Evolutionary conservation across 2,329 filamentous ascomycete species (phyloP).

Genomic region (Ceratocystis papillata): DNA sequence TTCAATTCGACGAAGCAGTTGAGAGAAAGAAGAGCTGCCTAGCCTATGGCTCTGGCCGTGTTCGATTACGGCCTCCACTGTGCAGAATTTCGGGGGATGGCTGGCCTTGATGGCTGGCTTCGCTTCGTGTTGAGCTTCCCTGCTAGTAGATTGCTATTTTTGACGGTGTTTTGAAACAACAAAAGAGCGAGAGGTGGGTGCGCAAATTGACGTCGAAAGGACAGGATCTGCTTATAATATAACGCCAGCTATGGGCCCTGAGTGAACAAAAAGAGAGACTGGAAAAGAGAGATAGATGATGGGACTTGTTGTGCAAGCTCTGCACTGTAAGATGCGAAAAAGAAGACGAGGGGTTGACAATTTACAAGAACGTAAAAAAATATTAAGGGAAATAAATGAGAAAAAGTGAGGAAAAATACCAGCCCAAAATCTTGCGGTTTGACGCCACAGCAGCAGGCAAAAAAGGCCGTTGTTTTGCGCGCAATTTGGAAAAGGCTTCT

Average conservation of each 20-base stretch:
- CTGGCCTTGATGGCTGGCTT: background rate
- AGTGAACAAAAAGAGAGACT: background rate
- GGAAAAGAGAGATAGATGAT: background rate
- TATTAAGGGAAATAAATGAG: background rate
- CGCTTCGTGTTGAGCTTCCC: constrained; percentile 13
- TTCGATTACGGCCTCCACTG: constrained; percentile 22
- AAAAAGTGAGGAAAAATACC: background rate
- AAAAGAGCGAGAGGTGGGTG: constrained; percentile 1
- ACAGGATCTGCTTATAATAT: too few species aligned
- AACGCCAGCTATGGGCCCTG: too few species aligned
- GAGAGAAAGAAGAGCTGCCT: constrained; percentile 17
- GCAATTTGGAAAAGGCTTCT: background rate
- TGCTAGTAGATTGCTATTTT: constrained; percentile 8
- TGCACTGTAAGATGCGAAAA: background rate
- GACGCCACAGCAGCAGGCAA: background rate
- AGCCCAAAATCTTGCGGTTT: background rate
- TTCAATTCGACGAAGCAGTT: constrained; percentile 21
- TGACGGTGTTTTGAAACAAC: constrained; percentile 9
- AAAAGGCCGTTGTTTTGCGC: background rate
- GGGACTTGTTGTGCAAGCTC: background rate
- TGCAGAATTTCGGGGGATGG: constrained; percentile 12
- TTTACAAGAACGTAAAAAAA: background rate
- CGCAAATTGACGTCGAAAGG: background rate
- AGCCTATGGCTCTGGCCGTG: constrained; percentile 14
- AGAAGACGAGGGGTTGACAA: background rate